These are phyloP conservation scores for Acer saccharum DNA, from an alignment of 345 rosid species.

Conservation along the genomic window DNA sequence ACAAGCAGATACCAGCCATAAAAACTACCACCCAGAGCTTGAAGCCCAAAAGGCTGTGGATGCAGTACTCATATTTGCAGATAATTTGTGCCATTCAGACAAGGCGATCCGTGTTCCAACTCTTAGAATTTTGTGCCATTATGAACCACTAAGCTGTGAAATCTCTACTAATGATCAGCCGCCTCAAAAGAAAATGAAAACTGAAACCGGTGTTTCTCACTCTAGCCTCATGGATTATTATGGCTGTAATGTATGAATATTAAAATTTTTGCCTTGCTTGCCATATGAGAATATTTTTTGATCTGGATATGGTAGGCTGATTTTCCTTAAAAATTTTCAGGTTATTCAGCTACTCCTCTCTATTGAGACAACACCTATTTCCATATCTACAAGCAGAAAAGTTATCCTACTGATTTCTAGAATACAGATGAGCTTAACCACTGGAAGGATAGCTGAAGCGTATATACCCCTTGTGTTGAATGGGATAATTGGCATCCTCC, in stretches of 20 bases:
- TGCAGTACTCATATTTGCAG: slow-evolving; percentile 50
- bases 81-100: slow-evolving; percentile 68
- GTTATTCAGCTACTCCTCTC: slow-evolving; percentile 66
- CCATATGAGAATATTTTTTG: slow-evolving; percentile 6
- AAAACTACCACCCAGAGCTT: slow-evolving; percentile 48
- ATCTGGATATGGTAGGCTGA: slow-evolving; percentile 13
- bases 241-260: slow-evolving; percentile 53
- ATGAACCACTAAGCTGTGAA: slow-evolving; percentile 40
- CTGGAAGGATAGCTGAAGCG: slow-evolving; percentile 63
- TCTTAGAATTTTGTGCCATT: slow-evolving; percentile 77
- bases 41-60: slow-evolving; percentile 43
- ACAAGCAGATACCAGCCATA: slow-evolving; percentile 32
- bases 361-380: slow-evolving; percentile 66
- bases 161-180: slow-evolving; percentile 41
- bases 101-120: slow-evolving; percentile 74
- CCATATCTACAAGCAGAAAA: slow-evolving; percentile 67
- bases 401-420: slow-evolving; percentile 52
- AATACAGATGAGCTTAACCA: slow-evolving; percentile 61
- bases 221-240: slow-evolving; percentile 22
- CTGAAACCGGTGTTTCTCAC: slow-evolving; percentile 45
- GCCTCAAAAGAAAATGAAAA: slow-evolving; percentile 48
- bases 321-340: slow-evolving; percentile 43
- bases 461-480: slow-evolving; percentile 63
- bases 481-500: slow-evolving; percentile 73
- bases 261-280: slow-evolving; percentile 6